Evolutionary conservation across 1,284 basidiomycete genomes (phyloP), one percentile per base, ranked within the genome.

Genomic region (Tilletia indica): DNA sequence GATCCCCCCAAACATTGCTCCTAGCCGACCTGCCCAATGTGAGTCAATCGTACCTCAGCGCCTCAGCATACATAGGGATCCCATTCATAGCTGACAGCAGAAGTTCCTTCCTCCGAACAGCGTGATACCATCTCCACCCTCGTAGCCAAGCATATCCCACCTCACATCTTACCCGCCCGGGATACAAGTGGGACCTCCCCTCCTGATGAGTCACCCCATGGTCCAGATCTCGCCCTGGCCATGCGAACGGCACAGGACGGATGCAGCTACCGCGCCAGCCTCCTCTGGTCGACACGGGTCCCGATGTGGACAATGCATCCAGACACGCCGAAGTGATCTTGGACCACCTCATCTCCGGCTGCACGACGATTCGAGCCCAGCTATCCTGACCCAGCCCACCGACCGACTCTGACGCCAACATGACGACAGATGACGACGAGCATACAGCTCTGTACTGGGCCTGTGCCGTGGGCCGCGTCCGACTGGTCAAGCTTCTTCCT

Each of bases 401-500:
- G 2, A 84, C 89, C 58, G 93, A 97, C 86, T 97, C 97, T 85
- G 93, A 99, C 84, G 91, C 97, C 8, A 95, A 99, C 82, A 93
- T 95, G 87, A 90, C 91, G 67, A 99, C 99, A 76, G 97, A 99
- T 86, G 97, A 99, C 78, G 97, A 99, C 82, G 94, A 94, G 0
- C 97, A 99, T 85, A 97, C 96, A 0, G 91, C 97, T 25, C 86
- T 99, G 21, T 97, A 99, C 83, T 99, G 97, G 97, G 97, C 96
- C 2, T 97, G 94, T 79, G 97, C 97, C 11, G 99, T 99, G 96
- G 97, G 97, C 42, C 91, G 97, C 68, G 91, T 97, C 72, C 91
- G 96, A 56, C 93, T 99, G 75, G 94, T 99, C 79, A 99, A 98
- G 85, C 88, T 99, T 4, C 88, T 99, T 4, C 88, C 25, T 99